Evolutionary conservation across 1,284 basidiomycete genomes (phyloP).

Genomic region (Marasmius fiardii): DNA sequence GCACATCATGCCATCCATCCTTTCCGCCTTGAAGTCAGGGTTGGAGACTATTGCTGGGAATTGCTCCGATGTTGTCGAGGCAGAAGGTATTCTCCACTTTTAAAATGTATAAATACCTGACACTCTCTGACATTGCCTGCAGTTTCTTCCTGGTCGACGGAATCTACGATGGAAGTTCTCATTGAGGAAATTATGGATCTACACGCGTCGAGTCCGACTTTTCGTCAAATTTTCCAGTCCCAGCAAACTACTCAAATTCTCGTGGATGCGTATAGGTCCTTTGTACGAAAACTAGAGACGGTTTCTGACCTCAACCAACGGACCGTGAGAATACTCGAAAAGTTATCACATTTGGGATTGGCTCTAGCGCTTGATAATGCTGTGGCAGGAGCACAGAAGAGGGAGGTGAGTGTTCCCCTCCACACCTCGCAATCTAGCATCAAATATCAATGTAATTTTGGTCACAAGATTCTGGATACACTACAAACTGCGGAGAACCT

Average conservation of each 20-base stretch:
- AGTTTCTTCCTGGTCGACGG: constrained; percentile 30
- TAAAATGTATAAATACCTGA: constrained; percentile 3
- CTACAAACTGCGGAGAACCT: constrained; percentile 51
- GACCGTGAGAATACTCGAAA: constrained; percentile 56
- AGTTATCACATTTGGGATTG: constrained; percentile 63
- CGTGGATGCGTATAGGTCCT: constrained; percentile 58
- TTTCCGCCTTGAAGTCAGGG: constrained; percentile 54
- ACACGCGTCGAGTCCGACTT: constrained; percentile 57
- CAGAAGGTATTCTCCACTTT: constrained; percentile 21
- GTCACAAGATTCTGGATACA: constrained; percentile 54
- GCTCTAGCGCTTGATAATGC: constrained; percentile 61
- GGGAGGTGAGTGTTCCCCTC: constrained; percentile 45
- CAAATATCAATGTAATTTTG: neutral
- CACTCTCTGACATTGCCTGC: constrained; percentile 13
- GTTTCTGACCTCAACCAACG: constrained; percentile 38
- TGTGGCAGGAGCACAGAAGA: constrained; percentile 59
- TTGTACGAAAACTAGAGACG: constrained; percentile 40
- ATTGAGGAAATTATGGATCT: constrained; percentile 65
- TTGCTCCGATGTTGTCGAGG: constrained; percentile 28
- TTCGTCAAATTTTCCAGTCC: constrained; percentile 69
- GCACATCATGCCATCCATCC: constrained; percentile 65
- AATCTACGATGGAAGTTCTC: constrained; percentile 53
- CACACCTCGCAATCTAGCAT: neutral
- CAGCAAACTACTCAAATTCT: constrained; percentile 64
- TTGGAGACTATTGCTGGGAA: constrained; percentile 34